Conservation (phyloP, 2,329 filamentous ascomycete species). For the Beauveria brongniartii region DNA sequence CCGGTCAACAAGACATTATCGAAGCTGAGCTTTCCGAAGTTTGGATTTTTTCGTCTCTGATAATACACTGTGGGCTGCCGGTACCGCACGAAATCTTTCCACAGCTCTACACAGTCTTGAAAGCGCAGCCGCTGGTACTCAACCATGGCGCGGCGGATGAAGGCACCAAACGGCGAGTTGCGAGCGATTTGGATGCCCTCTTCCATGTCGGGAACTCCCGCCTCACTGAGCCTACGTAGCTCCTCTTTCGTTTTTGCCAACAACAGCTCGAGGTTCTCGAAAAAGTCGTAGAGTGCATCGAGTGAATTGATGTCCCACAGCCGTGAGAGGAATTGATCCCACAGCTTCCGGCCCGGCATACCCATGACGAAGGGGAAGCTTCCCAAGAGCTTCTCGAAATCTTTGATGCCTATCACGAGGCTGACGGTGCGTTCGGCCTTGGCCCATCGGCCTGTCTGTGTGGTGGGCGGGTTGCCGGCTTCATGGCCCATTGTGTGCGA, state of each 20-base stretch:
- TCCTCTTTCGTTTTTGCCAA: conserved; percentile 57
- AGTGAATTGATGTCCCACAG: conserved; percentile 81
- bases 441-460: conserved; percentile 32
- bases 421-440: conserved; percentile 42
- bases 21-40: conserved; percentile 48
- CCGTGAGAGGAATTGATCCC: conserved; percentile 73
- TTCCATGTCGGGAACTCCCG: conserved; percentile 25
- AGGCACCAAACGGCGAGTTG: conserved; percentile 73
- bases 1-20: conserved; percentile 46
- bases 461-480: conserved; percentile 21
- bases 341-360: conserved; percentile 71
- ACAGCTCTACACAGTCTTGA: conserved; percentile 67
- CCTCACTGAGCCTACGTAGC: conserved; percentile 44
- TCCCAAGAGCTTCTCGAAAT: conserved; percentile 51
- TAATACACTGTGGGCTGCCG: conserved; percentile 64
- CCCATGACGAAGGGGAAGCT: conserved; percentile 44
- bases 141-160: conserved; percentile 66
- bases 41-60: conserved; percentile 54
- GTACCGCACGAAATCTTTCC: conserved; percentile 76
- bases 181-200: conserved; percentile 56
- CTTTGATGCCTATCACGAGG: conserved; percentile 45
- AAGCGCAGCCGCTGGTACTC: conserved; percentile 80
- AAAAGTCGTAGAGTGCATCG: conserved; percentile 71
- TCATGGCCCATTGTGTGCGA: conserved; percentile 53
- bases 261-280: conserved; percentile 49